A percentile compares a stretch with the other conserved stretches of the same genome.
phyloP scores from a whole-genome alignment of 805 yeast genomes.

The Starmerella vaccinii region DNA sequence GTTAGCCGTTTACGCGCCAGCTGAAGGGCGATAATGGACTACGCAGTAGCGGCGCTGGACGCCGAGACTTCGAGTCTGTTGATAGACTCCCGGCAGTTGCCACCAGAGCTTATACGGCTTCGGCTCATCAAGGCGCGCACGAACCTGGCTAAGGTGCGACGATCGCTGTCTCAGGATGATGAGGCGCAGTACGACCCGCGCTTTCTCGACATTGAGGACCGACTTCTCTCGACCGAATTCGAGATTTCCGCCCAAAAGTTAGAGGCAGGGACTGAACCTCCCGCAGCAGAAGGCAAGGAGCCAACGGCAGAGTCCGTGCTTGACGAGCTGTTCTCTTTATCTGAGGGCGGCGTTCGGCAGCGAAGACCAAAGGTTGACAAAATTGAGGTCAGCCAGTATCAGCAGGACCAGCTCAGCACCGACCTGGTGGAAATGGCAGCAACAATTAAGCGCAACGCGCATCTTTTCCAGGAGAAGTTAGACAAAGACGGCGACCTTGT shows the following conservation, averaged over 20 bases:
- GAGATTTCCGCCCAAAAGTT: neutral
- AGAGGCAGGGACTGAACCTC: neutral
- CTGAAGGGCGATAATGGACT: neutral
- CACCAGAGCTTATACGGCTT: constrained; percentile 8
- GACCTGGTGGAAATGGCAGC: constrained; percentile 43
- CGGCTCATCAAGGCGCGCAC: constrained; percentile 16
- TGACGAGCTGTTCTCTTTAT: constrained; percentile 19
- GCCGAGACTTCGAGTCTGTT: constrained; percentile 14
- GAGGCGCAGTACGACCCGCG: neutral
- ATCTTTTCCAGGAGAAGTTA: constrained; percentile 35
- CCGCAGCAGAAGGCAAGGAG: neutral
- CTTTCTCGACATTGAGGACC: constrained; percentile 14
- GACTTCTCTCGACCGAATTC: constrained; percentile 16
- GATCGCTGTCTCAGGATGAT: neutral
- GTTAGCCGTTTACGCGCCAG: neutral
- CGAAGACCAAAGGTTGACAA: constrained; percentile 12
- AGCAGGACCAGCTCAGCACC: constrained; percentile 40
- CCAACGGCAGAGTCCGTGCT: neutral
- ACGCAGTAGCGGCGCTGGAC: constrained; percentile 10
- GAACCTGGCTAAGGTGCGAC: constrained; percentile 5
- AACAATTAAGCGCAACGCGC: constrained; percentile 41
- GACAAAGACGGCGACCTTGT: constrained; percentile 31
- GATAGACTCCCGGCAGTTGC: constrained; percentile 12
- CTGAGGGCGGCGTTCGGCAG: constrained; percentile 11
- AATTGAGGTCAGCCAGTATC: constrained; percentile 25